Conservation (phyloP, 257 asterid species). For the Nicotiana knightiana region DNA sequence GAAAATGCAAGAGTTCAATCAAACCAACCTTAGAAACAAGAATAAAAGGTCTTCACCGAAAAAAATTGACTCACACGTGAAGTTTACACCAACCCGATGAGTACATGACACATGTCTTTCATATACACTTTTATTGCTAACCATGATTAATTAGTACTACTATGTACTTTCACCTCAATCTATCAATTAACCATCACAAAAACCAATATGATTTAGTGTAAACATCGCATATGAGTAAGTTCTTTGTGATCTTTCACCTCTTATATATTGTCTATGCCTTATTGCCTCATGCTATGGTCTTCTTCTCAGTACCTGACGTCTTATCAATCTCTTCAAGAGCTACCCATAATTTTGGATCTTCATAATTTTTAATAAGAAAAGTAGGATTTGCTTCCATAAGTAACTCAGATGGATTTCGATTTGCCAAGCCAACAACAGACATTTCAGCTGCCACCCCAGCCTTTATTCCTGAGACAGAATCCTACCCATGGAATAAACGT, state of each 20-base stretch:
- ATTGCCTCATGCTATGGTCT: constrained; percentile 10
- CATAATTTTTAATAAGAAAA: constrained; percentile 72
- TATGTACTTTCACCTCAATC: neutral
- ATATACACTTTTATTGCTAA: neutral
- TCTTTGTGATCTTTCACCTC: neutral
- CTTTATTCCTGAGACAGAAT: constrained; percentile 80
- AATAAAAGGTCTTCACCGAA: neutral
- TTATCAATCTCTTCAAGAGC: constrained; percentile 61
- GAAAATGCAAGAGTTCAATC: too few relatives aligned
- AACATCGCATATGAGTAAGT: neutral
- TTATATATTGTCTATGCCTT: neutral
- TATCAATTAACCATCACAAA: neutral
- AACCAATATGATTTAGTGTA: neutral
- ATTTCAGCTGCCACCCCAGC: constrained; percentile 94
- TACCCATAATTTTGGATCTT: constrained; percentile 76
- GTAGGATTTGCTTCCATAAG: constrained; percentile 66
- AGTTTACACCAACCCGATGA: neutral
- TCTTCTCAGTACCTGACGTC: constrained; percentile 2
- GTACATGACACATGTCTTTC: neutral
- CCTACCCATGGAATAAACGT: constrained; percentile 33
- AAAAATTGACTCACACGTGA: neutral
- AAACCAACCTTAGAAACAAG: neutral
- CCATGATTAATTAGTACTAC: neutral
- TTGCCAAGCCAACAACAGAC: constrained; percentile 71
- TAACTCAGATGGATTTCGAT: constrained; percentile 58